Evolutionary conservation across 768 basidiomycete genomes (phyloP).

Genomic region (Tulasnella sp.): DNA sequence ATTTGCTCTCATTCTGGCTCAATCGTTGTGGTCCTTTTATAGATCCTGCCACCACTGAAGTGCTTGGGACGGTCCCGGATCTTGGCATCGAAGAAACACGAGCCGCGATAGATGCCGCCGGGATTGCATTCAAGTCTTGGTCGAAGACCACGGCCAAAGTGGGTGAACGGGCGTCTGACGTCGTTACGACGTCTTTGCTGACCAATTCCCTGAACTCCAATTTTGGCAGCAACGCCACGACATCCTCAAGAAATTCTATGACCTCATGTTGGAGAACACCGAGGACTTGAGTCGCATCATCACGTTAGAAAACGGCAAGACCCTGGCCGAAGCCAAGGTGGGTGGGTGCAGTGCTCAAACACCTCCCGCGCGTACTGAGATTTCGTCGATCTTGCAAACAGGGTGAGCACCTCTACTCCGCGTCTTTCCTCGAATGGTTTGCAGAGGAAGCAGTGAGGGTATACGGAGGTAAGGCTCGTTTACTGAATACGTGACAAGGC

Average conservation of each 20-base stretch:
- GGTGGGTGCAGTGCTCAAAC: background rate
- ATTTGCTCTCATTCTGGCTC: background rate
- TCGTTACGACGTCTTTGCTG: background rate
- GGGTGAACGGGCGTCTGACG: slow-evolving; percentile 11
- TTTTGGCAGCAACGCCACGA: slow-evolving; percentile 64
- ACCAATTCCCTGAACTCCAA: background rate
- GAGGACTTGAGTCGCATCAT: slow-evolving; percentile 86
- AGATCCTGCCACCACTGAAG: slow-evolving; percentile 86
- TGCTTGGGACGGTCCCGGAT: slow-evolving; percentile 80
- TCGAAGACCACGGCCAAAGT: slow-evolving; percentile 83
- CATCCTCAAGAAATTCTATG: slow-evolving; percentile 68
- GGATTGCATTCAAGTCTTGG: slow-evolving; percentile 76
- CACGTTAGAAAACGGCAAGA: slow-evolving; percentile 93
- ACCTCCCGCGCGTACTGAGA: background rate
- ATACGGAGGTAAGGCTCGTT: slow-evolving; percentile 60
- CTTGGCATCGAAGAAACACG: slow-evolving; percentile 80
- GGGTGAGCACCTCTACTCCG: slow-evolving; percentile 79
- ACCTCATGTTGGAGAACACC: slow-evolving; percentile 70
- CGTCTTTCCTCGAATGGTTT: slow-evolving; percentile 65
- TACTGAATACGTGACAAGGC: background rate
- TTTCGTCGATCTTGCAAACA: slow-evolving; percentile 28
- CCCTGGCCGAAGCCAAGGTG: slow-evolving; percentile 75
- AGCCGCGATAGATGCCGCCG: slow-evolving; percentile 75
- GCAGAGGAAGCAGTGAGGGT: slow-evolving; percentile 88
- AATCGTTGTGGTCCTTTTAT: slow-evolving; percentile 8